phyloP scores from a whole-genome alignment of 495 filamentous ascomycete genomes.

The Immersiella caudata region DNA sequence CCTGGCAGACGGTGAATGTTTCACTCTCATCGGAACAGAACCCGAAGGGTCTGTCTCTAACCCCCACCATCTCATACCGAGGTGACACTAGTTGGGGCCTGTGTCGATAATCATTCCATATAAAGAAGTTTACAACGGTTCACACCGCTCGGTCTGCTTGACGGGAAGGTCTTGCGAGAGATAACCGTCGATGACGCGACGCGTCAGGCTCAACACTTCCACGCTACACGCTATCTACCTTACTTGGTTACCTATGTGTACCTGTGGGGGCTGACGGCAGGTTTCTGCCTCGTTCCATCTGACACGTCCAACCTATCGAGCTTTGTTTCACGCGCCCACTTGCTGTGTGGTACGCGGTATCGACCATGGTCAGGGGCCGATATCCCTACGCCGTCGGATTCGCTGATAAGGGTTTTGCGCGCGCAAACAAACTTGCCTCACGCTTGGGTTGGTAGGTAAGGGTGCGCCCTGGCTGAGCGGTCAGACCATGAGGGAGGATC shows the following conservation, averaged over 20 bases:
- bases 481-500: not conserved
- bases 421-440: not conserved
- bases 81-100: not conserved
- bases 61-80: not conserved
- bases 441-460: not conserved
- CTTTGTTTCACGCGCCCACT: not conserved
- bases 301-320: not conserved
- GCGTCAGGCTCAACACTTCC: not conserved
- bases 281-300: not conserved
- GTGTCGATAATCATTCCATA: not conserved
- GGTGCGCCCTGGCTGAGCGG: not conserved
- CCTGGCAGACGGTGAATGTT: not conserved
- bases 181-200: not conserved
- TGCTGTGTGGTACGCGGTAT: not conserved
- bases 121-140: not conserved
- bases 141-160: not conserved
- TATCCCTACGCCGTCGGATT: slow-evolving; percentile 6
- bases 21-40: not conserved
- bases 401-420: slow-evolving; percentile 3
- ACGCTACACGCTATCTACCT: too few relatives aligned
- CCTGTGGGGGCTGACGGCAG: not conserved
- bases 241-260: not conserved
- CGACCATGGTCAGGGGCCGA: not conserved
- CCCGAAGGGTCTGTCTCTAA: not conserved
- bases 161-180: not conserved